phyloP scores from a whole-genome alignment of 176 grass and related monocot species.

The Rhipidocladum racemiflorum region DNA sequence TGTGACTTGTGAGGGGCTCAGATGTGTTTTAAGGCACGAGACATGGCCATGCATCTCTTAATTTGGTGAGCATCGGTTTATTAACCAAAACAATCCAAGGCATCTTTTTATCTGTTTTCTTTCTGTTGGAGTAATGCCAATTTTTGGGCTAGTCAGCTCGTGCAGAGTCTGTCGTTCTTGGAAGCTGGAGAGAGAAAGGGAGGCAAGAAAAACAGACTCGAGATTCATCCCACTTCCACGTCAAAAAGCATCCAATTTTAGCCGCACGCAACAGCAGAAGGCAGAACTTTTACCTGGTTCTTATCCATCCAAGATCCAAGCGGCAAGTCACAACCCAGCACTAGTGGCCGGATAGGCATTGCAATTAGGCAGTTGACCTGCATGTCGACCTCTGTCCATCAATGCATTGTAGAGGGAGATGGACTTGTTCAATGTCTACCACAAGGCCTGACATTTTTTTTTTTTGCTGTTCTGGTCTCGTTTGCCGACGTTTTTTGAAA shows the following conservation, averaged over 20 bases:
- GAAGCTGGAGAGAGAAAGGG: no score
- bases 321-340: not conserved
- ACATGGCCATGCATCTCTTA: not conserved
- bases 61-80: not conserved
- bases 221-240: not conserved
- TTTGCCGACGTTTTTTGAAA: no score
- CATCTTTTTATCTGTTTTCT: not conserved
- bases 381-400: conserved; percentile 16
- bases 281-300: conserved; percentile 32
- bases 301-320: not conserved
- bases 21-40: not conserved
- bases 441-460: not conserved
- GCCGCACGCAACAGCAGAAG: not conserved
- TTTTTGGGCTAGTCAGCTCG: not conserved
- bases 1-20: not conserved
- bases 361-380: not conserved
- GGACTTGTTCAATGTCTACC: not conserved
- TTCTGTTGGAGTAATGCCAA: not conserved
- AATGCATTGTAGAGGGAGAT: not conserved
- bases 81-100: no score
- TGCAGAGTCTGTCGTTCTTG: not conserved
- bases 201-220: not conserved
- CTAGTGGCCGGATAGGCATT: not conserved
- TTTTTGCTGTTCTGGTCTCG: no score
- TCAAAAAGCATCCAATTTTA: not conserved